phyloP scores from a whole-genome alignment of 75 land plant genomes.

The Sequoiadendron giganteum region DNA sequence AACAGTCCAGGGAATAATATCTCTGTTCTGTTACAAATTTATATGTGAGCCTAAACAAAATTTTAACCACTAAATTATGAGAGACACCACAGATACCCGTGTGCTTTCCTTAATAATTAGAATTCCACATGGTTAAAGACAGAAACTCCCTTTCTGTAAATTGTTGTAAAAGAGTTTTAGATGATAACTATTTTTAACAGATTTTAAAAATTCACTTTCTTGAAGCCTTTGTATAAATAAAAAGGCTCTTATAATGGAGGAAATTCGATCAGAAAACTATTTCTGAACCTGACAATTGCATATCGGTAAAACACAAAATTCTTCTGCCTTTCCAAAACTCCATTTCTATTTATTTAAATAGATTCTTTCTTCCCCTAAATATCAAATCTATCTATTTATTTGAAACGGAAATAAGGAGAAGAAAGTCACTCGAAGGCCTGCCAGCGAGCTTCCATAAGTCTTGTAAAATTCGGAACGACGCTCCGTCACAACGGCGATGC shows the following conservation, averaged over 20 bases:
- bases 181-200: too few species aligned
- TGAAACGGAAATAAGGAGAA: not conserved
- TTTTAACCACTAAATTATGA: not conserved
- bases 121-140: not conserved
- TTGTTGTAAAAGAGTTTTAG: too few species aligned
- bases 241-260: too few species aligned
- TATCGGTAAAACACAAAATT: too few species aligned
- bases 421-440: slow-evolving; percentile 70
- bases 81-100: not conserved
- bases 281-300: not conserved
- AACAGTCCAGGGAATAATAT: not conserved
- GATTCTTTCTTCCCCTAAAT: too few species aligned
- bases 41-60: not conserved
- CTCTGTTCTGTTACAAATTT: not conserved
- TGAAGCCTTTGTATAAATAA: too few species aligned
- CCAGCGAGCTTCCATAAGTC: slow-evolving; percentile 76
- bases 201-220: too few species aligned
- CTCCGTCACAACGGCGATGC: slow-evolving; percentile 34
- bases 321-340: too few species aligned
- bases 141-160: not conserved
- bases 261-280: too few species aligned
- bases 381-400: too few species aligned
- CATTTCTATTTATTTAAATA: too few species aligned
- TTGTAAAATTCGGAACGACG: slow-evolving; percentile 62
- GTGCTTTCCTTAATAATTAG: not conserved